Evolutionary conservation across 768 basidiomycete species (phyloP), one percentile per base, ranked within the genome.

Genomic region (Xerocomus potaroensis): DNA sequence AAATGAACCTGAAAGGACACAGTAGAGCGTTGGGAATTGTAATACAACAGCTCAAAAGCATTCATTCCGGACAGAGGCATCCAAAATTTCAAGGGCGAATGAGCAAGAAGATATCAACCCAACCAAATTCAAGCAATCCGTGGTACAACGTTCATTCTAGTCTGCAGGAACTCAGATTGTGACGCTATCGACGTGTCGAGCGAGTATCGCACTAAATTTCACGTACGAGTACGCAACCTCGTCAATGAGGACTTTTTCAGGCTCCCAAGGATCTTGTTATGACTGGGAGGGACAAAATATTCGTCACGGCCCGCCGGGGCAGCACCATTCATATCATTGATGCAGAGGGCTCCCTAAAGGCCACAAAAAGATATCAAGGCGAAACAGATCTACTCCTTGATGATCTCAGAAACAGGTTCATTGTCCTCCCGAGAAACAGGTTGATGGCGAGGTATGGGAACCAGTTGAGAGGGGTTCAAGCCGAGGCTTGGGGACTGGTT

Each of bases 401-500:
- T 8, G 47, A 48, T 11, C 27, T 48, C 19, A 35, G 18, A 27
- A 7, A 48, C 23, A 36, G 34, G 10, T 48, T 48, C 15, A 19
- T 36, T 4, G 26, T 23, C 2, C 30, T 15, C 4, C 27, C 8
- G 4, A 22, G 38, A 39, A 16, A 10, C 5, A 21, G 18, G 19
- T 1, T 18, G 14, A 29, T 8, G 40, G 35, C 8, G 26, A 14
- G 9, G 3, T 36, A 9, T 16, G 4, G 2, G 47, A 47, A 15
- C 32, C 9, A 15, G 41, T 43, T 9, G 41, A 43, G 1, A 43
- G 32, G n/a, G 41, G 32, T 14, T 33, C 10, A 9, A 22, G 41
- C 18, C 26, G 26, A 27, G 6, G 26, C 26, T 27, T 27, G 26
- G 26, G 26, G 10, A 10, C 26, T 27, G 26, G 26, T 27, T 27